Percentiles rank a stretch among this genome's conserved stretches.
These are phyloP conservation scores for Nemania sp. DNA, from an alignment of 2,329 filamentous ascomycete genomes.

Conservation along the genomic window DNA sequence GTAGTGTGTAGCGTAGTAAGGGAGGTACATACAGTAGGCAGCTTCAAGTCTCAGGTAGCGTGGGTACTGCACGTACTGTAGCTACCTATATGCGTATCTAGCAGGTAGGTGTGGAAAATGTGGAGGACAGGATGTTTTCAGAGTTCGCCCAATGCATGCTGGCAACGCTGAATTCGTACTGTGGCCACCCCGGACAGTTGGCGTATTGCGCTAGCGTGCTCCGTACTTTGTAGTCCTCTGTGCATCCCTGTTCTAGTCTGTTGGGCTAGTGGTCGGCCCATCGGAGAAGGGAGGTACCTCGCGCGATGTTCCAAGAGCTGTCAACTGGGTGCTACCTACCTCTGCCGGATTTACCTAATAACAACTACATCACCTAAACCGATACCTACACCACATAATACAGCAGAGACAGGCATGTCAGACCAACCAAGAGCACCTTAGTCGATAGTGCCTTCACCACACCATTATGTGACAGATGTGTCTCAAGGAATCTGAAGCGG, in stretches of 20 bases:
- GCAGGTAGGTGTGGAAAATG: slow-evolving; percentile 19
- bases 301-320: too few relatives aligned
- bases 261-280: not conserved
- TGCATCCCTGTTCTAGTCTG: slow-evolving; percentile 11
- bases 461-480: slow-evolving; percentile 20
- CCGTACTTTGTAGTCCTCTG: slow-evolving; percentile 2
- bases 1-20: too few relatives aligned
- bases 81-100: too few relatives aligned
- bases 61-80: too few relatives aligned
- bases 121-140: slow-evolving; percentile 25
- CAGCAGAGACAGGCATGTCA: slow-evolving; percentile 9
- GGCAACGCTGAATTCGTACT: slow-evolving; percentile 12
- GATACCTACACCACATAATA: too few relatives aligned
- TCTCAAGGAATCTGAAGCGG: slow-evolving; percentile 3
- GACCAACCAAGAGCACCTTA: slow-evolving; percentile 7
- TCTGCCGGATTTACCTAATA: slow-evolving; percentile 5
- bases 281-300: slow-evolving; percentile 5
- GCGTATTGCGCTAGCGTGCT: not conserved
- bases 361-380: too few relatives aligned
- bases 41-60: too few relatives aligned
- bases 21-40: too few relatives aligned
- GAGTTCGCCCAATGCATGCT: slow-evolving; percentile 22
- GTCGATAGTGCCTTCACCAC: slow-evolving; percentile 14
- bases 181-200: slow-evolving; percentile 18
- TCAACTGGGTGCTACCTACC: too few relatives aligned